These are phyloP conservation scores for Botryococcus braunii DNA, from an alignment of 163 green algal species.

Conservation along the genomic window DNA sequence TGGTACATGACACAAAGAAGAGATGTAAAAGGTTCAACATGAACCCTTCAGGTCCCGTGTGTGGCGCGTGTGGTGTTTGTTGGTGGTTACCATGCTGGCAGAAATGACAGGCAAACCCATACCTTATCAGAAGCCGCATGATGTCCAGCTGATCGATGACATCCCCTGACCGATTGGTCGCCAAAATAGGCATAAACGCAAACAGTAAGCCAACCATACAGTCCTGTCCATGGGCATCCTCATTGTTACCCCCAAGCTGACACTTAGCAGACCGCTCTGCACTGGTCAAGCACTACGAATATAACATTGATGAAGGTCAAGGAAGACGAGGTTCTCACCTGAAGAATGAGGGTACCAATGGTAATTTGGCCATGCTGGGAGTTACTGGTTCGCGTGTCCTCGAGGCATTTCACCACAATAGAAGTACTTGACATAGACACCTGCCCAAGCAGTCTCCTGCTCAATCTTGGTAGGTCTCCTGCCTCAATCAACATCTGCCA, in stretches of 20 bases:
- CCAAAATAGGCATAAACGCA: conserved; percentile 78
- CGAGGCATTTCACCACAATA: conserved; percentile 82
- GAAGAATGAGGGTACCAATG: conserved; percentile 77
- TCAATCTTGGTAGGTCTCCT: not conserved
- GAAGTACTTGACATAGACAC: conserved; percentile 67
- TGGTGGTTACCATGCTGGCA: not conserved
- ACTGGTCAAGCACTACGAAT: no score
- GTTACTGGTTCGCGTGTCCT: conserved; percentile 33
- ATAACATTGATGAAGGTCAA: not conserved
- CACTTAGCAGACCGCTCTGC: no score
- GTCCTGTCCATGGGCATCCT: no score
- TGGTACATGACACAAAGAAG: no score
- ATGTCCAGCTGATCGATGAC: conserved; percentile 10
- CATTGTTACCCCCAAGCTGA: no score
- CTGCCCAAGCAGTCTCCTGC: conserved; percentile 9
- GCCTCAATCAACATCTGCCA: not conserved
- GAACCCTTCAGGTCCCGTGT: no score
- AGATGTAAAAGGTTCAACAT: no score
- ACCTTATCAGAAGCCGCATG: conserved; percentile 8
- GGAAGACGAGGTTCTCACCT: conserved; percentile 18
- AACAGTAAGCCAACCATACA: conserved; percentile 89
- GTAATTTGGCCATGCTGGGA: conserved; percentile 70
- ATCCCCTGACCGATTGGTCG: conserved; percentile 12
- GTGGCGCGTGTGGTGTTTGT: no score
- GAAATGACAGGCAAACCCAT: no score